A percentile compares a stretch with the other conserved stretches of the same genome.
Evolutionary conservation across 148 eudicot genomes (phyloP).

Genomic region (Talinum fruticosum): DNA sequence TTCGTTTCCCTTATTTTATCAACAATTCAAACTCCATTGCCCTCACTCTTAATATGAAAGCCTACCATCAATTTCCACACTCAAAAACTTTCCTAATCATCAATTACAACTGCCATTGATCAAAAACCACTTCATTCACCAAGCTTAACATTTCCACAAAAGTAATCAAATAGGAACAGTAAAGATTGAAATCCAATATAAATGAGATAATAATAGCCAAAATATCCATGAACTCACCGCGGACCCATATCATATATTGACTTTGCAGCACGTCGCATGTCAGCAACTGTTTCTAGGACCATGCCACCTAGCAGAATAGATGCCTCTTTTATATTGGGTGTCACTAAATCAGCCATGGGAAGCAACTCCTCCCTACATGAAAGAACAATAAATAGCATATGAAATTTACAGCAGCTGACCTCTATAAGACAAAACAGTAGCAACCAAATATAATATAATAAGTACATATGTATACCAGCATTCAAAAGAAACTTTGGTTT

Average conservation of each 20-base stretch:
- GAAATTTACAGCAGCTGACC: background rate
- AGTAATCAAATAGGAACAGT: background rate
- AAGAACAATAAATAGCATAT: background rate
- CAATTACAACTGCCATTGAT: background rate
- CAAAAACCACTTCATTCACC: background rate
- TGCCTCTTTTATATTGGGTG: conserved; percentile 91
- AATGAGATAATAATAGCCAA: background rate
- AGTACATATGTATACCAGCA: background rate
- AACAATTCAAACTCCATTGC: background rate
- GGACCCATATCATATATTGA: conserved; percentile 79
- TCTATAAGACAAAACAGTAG: background rate
- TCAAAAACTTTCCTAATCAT: background rate
- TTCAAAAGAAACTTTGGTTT: background rate
- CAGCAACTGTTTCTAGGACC: conserved; percentile 59
- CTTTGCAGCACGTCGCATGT: conserved; percentile 91
- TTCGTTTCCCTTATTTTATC: background rate
- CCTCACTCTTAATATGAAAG: background rate
- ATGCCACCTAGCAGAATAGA: conserved; percentile 72
- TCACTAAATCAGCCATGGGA: conserved; percentile 78
- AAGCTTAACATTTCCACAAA: conserved; percentile 3
- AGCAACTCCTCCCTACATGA: conserved; percentile 66
- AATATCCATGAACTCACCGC: conserved; percentile 41
- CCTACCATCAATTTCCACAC: background rate
- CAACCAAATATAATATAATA: background rate
- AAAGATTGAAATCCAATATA: background rate